Evolutionary conservation across 192 early-diverging fungal genomes (phyloP).

Genomic region (Geranomyces variabilis): DNA sequence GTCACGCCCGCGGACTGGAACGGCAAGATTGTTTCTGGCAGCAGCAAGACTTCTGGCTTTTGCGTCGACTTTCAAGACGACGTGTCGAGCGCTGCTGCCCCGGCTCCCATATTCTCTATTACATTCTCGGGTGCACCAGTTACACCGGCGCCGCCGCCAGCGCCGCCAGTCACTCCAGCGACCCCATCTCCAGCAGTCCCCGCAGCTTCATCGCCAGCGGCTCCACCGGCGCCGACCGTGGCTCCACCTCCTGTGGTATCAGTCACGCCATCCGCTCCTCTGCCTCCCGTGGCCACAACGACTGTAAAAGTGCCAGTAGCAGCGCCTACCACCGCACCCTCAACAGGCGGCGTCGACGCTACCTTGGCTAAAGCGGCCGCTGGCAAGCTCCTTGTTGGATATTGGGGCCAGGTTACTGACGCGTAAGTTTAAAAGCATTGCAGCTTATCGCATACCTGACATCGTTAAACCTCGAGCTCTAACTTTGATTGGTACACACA

Average conservation of each 20-base stretch:
- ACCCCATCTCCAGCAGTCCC: not conserved
- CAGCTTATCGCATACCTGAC: not conserved
- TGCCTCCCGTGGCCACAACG: not conserved
- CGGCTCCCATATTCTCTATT: not conserved
- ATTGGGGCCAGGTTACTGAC: constrained; percentile 23
- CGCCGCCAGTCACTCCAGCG: not conserved
- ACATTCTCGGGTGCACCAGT: not conserved
- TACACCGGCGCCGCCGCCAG: not conserved
- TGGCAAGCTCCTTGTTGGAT: constrained; percentile 23
- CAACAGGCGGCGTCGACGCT: not conserved
- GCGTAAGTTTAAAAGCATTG: constrained; percentile 7
- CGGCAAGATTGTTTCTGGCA: constrained; percentile 16
- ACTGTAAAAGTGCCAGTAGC: not conserved
- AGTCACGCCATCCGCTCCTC: not conserved
- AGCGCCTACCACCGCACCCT: constrained; percentile 2
- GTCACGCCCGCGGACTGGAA: constrained; percentile 24
- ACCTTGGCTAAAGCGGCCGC: constrained; percentile 13
- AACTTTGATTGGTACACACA: not conserved
- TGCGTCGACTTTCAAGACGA: constrained; percentile 11
- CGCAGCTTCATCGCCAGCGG: not conserved
- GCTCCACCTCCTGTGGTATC: not conserved
- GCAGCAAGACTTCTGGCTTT: constrained; percentile 31
- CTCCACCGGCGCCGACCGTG: not conserved
- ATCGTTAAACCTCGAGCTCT: not conserved
- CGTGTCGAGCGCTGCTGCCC: not conserved